Conservation (phyloP, 2,329 filamentous ascomycete species). For the Pestalotiopsis sp. region DNA sequence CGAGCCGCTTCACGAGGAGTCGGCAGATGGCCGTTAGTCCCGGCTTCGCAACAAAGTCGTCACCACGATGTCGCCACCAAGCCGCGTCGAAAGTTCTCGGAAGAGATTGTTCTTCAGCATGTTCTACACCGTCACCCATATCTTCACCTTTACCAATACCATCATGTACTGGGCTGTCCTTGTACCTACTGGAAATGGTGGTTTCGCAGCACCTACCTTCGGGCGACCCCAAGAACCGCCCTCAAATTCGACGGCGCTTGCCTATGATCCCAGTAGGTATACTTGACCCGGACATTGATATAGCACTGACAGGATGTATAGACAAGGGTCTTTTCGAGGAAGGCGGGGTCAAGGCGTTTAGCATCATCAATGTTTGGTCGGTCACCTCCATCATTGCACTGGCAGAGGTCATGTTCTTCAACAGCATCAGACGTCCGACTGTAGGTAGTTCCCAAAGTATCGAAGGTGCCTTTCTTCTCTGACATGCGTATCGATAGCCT, state of each 20-base stretch:
- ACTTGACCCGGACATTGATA: not conserved
- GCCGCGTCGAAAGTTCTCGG: conserved; percentile 38
- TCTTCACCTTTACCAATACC: conserved; percentile 51
- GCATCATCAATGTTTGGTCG: conserved; percentile 46
- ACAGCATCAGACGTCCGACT: conserved; percentile 52
- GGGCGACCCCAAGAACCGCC: conserved; percentile 20
- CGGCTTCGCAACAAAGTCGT: conserved; percentile 36
- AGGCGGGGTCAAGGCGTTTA: conserved; percentile 47
- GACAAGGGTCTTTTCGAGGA: conserved; percentile 49
- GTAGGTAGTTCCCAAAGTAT: conserved; percentile 33
- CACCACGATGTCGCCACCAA: conserved; percentile 44
- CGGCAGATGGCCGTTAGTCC: conserved; percentile 27
- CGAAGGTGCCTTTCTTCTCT: not conserved
- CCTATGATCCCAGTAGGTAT: conserved; percentile 27
- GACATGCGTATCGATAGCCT: conserved; percentile 32
- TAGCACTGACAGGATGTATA: conserved; percentile 21
- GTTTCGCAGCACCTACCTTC: conserved; percentile 25
- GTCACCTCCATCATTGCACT: conserved; percentile 43
- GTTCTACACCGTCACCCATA: conserved; percentile 47
- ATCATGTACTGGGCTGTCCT: conserved; percentile 47
- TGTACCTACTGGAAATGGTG: conserved; percentile 37
- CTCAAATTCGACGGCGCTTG: conserved; percentile 17
- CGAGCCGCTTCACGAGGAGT: conserved; percentile 33
- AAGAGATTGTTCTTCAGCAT: conserved; percentile 47
- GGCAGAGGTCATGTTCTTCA: conserved; percentile 48